A percentile compares a stretch with the other conserved stretches of the same genome.
phyloP scores from a whole-genome alignment of 2,329 filamentous ascomycete genomes.

The Fulvia fulva region DNA sequence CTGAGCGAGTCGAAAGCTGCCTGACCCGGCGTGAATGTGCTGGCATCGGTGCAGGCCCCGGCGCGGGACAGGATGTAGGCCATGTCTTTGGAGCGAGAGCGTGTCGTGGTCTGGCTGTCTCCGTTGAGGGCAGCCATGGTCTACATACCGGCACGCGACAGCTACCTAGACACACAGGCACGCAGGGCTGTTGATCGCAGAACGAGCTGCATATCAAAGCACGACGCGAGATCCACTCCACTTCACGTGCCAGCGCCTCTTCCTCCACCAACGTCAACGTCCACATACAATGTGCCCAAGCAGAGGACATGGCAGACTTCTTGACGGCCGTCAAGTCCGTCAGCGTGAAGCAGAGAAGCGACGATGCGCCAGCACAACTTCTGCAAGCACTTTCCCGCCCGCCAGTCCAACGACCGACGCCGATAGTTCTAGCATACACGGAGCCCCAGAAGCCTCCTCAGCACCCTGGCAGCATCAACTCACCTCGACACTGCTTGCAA shows the following conservation, averaged over 20 bases:
- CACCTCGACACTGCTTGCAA: conserved; percentile 30
- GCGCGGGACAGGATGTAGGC: conserved; percentile 71
- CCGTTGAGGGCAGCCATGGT: conserved; percentile 23
- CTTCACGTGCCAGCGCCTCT: conserved; percentile 1
- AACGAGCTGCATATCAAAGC: neutral
- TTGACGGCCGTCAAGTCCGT: conserved; percentile 47
- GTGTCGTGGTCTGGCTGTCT: conserved; percentile 41
- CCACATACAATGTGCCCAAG: conserved; percentile 19
- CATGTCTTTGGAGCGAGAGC: conserved; percentile 63
- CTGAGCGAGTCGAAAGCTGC: conserved; percentile 57
- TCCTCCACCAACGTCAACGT: neutral
- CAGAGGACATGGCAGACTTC: conserved; percentile 45
- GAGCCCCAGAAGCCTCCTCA: neutral
- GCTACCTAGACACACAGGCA: neutral
- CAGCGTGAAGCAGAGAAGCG: conserved; percentile 3
- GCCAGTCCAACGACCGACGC: neutral
- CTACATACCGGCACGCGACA: neutral
- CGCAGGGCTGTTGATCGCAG: neutral
- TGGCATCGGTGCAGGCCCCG: conserved; percentile 75
- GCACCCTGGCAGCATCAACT: conserved; percentile 12
- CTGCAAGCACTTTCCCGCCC: conserved; percentile 15
- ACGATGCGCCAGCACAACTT: conserved; percentile 1
- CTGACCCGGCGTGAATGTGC: conserved; percentile 41
- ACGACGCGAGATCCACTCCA: conserved; percentile 6
- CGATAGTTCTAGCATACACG: neutral